Conservation (phyloP, 2,329 filamentous ascomycete species). For the Penicillium freii region DNA sequence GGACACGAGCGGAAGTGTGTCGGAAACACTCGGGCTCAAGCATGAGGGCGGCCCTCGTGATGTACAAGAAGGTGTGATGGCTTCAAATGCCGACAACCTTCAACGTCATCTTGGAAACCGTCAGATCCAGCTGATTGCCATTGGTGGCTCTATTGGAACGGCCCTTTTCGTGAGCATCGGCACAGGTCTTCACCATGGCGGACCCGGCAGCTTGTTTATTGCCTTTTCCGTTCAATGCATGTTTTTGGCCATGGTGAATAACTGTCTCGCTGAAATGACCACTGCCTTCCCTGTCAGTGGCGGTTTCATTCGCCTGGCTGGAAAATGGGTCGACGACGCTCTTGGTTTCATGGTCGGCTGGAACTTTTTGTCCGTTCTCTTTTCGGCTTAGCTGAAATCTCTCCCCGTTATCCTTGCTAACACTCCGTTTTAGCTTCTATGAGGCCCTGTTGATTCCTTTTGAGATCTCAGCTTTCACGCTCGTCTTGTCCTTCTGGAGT, state of each 20-base stretch:
- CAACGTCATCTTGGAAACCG: constrained; percentile 26
- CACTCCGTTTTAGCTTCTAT: constrained; percentile 33
- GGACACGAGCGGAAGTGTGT: constrained; percentile 8
- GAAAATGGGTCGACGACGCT: constrained; percentile 48
- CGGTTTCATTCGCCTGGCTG: constrained; percentile 43
- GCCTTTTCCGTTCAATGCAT: constrained; percentile 34
- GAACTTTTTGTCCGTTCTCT: constrained; percentile 45
- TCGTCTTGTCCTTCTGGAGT: constrained; percentile 44
- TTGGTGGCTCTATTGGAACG: constrained; percentile 43
- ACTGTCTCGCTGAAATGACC: constrained; percentile 48
- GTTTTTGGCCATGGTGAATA: constrained; percentile 39
- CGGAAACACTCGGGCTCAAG: constrained; percentile 15
- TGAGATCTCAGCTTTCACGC: constrained; percentile 44
- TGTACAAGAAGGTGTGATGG: constrained; percentile 28
- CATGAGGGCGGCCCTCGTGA: constrained; percentile 14
- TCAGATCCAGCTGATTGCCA: constrained; percentile 36
- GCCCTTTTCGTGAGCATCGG: constrained; percentile 43
- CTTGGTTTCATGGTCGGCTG: constrained; percentile 47
- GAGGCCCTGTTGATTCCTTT: constrained; percentile 41
- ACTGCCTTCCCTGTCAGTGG: constrained; percentile 44
- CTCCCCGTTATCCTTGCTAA: constrained; percentile 2
- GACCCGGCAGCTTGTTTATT: constrained; percentile 40
- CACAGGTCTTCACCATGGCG: constrained; percentile 37
- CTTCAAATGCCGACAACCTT: constrained; percentile 25
- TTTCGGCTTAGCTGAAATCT: not conserved